A percentile compares a stretch with the other conserved stretches of the same genome.
These are phyloP conservation scores for Chlorophyllum brunneum DNA, from an alignment of 768 basidiomycete species.

Conservation along the genomic window DNA sequence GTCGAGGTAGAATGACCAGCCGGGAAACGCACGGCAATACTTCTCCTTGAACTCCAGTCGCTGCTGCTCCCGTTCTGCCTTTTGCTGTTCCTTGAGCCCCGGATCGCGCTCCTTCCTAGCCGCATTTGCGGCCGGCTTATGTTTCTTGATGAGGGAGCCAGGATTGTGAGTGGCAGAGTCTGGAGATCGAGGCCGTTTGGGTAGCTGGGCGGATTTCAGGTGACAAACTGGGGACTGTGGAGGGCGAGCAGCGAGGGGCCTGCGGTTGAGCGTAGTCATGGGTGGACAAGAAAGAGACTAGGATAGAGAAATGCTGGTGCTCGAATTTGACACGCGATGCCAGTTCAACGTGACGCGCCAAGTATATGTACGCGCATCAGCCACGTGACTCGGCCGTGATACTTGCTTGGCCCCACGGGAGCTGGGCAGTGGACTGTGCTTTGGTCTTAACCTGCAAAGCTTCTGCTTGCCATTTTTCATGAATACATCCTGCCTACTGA, in stretches of 20 bases:
- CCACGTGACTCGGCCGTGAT: conserved; percentile 7
- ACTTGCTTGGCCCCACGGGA: too few species aligned
- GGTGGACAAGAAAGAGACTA: conserved; percentile 21
- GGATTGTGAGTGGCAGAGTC: conserved; percentile 4
- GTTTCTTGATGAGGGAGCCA: conserved; percentile 3
- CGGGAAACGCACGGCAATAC: conserved; percentile 82
- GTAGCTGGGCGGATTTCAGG: conserved; percentile 26
- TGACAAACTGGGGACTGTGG: conserved; percentile 26
- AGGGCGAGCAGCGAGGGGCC: conserved; percentile 42
- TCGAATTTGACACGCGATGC: too few species aligned
- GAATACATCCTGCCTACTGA: too few species aligned
- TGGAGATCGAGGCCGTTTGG: conserved; percentile 13
- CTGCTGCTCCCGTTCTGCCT: conserved; percentile 47
- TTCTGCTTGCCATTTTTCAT: too few species aligned
- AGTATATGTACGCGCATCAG: conserved; percentile 10
- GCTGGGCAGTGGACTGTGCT: too few species aligned
- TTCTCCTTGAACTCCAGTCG: conserved; percentile 77
- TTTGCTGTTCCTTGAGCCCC: conserved; percentile 29
- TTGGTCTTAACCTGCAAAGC: too few species aligned
- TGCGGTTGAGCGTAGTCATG: conserved; percentile 48
- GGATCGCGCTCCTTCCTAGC: conserved; percentile 2
- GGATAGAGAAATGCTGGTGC: neutral
- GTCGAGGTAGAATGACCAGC: conserved; percentile 85
- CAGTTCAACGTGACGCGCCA: conserved; percentile 12
- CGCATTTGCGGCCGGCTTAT: conserved; percentile 15